Conservation (phyloP, 2,329 filamentous ascomycete genomes). For the Nemania abortiva region DNA sequence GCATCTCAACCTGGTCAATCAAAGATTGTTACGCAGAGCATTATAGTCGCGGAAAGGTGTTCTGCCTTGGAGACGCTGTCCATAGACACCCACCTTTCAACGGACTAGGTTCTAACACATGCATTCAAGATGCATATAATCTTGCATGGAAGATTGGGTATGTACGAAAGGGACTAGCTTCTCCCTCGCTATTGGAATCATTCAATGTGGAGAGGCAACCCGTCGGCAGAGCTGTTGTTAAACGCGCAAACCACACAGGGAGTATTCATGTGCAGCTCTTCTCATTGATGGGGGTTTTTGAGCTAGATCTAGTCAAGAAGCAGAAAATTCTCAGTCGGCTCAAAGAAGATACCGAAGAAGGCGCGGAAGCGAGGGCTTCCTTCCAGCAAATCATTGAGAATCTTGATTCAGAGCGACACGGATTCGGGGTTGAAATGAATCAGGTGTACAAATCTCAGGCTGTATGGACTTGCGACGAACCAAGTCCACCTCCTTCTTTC, state of each 20-base stretch:
- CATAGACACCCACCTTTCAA: constrained; percentile 36
- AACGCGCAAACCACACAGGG: constrained; percentile 30
- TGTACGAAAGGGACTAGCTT: constrained; percentile 28
- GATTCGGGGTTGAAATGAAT: constrained; percentile 36
- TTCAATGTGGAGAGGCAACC: constrained; percentile 33
- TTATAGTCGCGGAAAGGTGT: constrained; percentile 28
- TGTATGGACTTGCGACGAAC: constrained; percentile 33
- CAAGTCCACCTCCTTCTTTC: constrained; percentile 24
- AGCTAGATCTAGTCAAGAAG: constrained; percentile 27
- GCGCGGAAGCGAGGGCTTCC: constrained; percentile 20
- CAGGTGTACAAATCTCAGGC: constrained; percentile 30
- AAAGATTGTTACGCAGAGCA: constrained; percentile 34
- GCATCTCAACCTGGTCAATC: constrained; percentile 32
- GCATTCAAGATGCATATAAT: constrained; percentile 39
- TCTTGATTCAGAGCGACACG: constrained; percentile 31
- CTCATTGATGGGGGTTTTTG: constrained; percentile 33
- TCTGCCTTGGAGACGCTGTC: constrained; percentile 34
- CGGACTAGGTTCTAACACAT: constrained; percentile 32
- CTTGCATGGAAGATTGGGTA: constrained; percentile 39
- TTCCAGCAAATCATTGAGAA: constrained; percentile 32
- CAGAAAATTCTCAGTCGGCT: constrained; percentile 25
- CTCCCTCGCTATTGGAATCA: constrained; percentile 30
- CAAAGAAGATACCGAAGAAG: constrained; percentile 30
- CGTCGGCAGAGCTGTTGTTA: constrained; percentile 34
- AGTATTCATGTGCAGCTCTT: constrained; percentile 30